Percentiles rank a stretch among this genome's conserved stretches.
Evolutionary conservation across 345 rosid species (phyloP).

Genomic region (Moringa oleifera): DNA sequence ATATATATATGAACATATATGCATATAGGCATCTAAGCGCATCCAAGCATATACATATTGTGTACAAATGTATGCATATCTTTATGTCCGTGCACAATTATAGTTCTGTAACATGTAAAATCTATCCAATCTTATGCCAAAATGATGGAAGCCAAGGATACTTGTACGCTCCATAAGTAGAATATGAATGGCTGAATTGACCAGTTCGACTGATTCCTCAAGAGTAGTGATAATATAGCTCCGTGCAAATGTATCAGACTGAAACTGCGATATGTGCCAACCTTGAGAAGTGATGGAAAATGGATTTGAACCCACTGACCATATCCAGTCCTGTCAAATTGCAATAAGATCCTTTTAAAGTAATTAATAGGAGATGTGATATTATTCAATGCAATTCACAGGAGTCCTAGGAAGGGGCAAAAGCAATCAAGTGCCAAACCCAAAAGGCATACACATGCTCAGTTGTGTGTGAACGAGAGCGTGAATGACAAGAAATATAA

Average conservation of each 20-base stretch:
- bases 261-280: constrained; percentile 84
- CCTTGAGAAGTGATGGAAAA: constrained; percentile 83
- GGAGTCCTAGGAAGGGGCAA: not conserved
- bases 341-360: not conserved
- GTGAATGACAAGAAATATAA: too few species aligned
- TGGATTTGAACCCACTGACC: constrained; percentile 97
- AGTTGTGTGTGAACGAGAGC: not conserved
- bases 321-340: constrained; percentile 78
- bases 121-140: constrained; percentile 3
- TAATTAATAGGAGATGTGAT: not conserved
- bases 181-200: constrained; percentile 78
- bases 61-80: too few species aligned
- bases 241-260: constrained; percentile 84
- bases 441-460: not conserved
- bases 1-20: too few species aligned
- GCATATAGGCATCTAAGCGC: too few species aligned
- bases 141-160: constrained; percentile 55
- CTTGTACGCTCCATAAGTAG: constrained; percentile 82
- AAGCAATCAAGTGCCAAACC: not conserved
- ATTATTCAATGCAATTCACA: not conserved
- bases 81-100: not conserved
- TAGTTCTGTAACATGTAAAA: not conserved
- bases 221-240: constrained; percentile 85
- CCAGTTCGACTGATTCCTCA: constrained; percentile 79
- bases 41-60: too few species aligned